Percentiles rank a stretch among this genome's conserved stretches.
phyloP scores from a whole-genome alignment of 768 basidiomycete genomes.

The Tubosaeta sp. region DNA sequence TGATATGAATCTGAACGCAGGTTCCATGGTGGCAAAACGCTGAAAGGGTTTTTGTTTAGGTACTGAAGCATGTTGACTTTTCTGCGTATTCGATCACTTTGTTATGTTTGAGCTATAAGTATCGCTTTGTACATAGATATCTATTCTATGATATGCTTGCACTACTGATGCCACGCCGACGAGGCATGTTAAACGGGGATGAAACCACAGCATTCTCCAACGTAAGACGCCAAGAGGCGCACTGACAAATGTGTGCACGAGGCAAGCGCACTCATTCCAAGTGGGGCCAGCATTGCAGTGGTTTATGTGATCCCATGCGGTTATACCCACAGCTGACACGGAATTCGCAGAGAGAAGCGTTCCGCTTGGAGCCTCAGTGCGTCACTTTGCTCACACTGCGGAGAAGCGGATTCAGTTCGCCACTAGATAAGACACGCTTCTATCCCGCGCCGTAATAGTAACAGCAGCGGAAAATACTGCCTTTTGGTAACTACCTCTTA shows the following conservation, averaged over 20 bases:
- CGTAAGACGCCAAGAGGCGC: slow-evolving; percentile 53
- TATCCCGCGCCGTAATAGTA: too few species aligned
- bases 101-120: slow-evolving; percentile 16
- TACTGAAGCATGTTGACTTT: slow-evolving; percentile 17
- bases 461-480: too few species aligned
- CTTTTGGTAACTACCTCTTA: too few species aligned
- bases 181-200: slow-evolving; percentile 60
- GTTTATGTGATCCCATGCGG: slow-evolving; percentile 29
- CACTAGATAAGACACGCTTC: not conserved
- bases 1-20: slow-evolving; percentile 15
- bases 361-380: too few species aligned
- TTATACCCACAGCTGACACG: slow-evolving; percentile 12
- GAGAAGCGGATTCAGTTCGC: not conserved
- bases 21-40: slow-evolving; percentile 17
- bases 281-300: too few species aligned
- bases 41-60: slow-evolving; percentile 19
- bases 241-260: slow-evolving; percentile 45
- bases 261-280: slow-evolving; percentile 30
- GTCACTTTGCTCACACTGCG: not conserved
- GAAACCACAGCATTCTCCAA: slow-evolving; percentile 54
- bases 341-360: not conserved
- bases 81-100: slow-evolving; percentile 18
- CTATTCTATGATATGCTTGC: slow-evolving; percentile 24
- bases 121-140: slow-evolving; percentile 31
- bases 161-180: slow-evolving; percentile 28